Percentiles rank a stretch among this genome's conserved stretches.
Evolutionary conservation across 805 yeast genomes (phyloP).

Genomic region (Jamesozyma jinghongensis): DNA sequence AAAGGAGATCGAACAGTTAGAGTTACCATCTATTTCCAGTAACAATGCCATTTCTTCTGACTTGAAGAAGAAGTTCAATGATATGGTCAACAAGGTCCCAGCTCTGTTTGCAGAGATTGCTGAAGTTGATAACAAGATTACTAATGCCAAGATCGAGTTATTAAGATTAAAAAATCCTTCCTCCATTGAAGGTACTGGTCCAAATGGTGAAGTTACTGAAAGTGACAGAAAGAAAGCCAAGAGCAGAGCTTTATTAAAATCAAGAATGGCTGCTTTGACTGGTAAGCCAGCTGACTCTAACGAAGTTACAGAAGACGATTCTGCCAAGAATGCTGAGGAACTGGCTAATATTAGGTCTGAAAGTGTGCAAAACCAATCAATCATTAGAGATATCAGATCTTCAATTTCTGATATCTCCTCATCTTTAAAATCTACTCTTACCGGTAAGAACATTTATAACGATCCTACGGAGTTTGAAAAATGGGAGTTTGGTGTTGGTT

Average conservation of each 20-base stretch:
- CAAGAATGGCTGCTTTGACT: constrained; percentile 88
- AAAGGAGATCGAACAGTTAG: constrained; percentile 42
- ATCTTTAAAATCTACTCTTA: constrained; percentile 31
- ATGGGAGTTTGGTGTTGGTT: constrained; percentile 79
- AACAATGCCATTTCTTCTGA: constrained; percentile 30
- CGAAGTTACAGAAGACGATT: constrained; percentile 4
- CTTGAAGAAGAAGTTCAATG: constrained; percentile 48
- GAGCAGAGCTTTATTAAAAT: constrained; percentile 66
- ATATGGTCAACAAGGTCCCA: constrained; percentile 66
- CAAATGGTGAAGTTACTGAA: constrained; percentile 79
- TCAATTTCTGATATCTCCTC: constrained; percentile 51
- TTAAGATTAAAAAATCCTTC: constrained; percentile 62
- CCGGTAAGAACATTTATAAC: constrained; percentile 18
- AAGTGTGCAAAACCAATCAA: constrained; percentile 44
- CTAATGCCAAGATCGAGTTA: constrained; percentile 54
- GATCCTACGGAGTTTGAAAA: constrained; percentile 48
- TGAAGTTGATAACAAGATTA: constrained; percentile 57
- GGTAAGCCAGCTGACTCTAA: constrained; percentile 7
- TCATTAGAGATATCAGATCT: constrained; percentile 59
- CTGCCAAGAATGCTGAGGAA: constrained; percentile 30
- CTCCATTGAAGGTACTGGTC: constrained; percentile 72
- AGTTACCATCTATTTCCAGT: constrained; percentile 27
- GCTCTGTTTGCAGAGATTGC: constrained; percentile 54
- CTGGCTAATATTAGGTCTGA: constrained; percentile 41
- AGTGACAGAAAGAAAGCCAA: constrained; percentile 71